A percentile compares a stretch with the other conserved stretches of the same genome.
Evolutionary conservation across 345 rosid species (phyloP).

Genomic region (Euphorbia pulcherrima): DNA sequence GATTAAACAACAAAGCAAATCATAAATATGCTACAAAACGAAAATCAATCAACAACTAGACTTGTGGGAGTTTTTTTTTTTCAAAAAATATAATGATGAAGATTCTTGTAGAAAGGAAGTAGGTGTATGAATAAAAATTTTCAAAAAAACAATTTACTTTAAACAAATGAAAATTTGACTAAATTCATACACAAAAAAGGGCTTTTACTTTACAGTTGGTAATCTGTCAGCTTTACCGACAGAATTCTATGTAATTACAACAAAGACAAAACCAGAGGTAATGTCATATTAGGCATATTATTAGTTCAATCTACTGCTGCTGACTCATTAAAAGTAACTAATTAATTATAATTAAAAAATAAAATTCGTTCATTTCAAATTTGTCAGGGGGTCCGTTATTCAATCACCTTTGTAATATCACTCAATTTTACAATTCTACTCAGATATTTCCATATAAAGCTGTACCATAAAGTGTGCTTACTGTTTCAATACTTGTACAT

Average conservation of each 20-base stretch:
- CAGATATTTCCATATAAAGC: slow-evolving; percentile 3
- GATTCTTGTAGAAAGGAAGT: slow-evolving; percentile 42
- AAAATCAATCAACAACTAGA: slow-evolving; percentile 24
- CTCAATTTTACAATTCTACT: neutral
- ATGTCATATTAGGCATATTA: neutral
- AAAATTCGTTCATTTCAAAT: too few relatives aligned
- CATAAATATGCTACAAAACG: slow-evolving; percentile 11
- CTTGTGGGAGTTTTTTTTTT: slow-evolving; percentile 13
- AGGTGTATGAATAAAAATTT: slow-evolving; percentile 34
- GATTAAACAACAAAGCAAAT: too few relatives aligned
- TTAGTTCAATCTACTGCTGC: slow-evolving; percentile 12
- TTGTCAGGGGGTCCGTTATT: slow-evolving; percentile 9
- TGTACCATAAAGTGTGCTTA: neutral
- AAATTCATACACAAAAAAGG: slow-evolving; percentile 32
- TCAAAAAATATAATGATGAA: slow-evolving; percentile 29
- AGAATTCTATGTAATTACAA: slow-evolving; percentile 17
- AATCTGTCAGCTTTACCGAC: slow-evolving; percentile 42
- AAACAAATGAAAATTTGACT: slow-evolving; percentile 17
- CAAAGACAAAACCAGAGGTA: slow-evolving; percentile 17
- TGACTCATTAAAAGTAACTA: neutral
- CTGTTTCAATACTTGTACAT: slow-evolving; percentile 6
- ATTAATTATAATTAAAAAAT: too few relatives aligned
- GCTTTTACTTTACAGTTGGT: slow-evolving; percentile 37
- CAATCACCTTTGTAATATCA: neutral
- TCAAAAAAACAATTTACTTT: too few relatives aligned